Evolutionary conservation across 257 asterid species (phyloP).

Genomic region (Nicotiana benthamiana): DNA sequence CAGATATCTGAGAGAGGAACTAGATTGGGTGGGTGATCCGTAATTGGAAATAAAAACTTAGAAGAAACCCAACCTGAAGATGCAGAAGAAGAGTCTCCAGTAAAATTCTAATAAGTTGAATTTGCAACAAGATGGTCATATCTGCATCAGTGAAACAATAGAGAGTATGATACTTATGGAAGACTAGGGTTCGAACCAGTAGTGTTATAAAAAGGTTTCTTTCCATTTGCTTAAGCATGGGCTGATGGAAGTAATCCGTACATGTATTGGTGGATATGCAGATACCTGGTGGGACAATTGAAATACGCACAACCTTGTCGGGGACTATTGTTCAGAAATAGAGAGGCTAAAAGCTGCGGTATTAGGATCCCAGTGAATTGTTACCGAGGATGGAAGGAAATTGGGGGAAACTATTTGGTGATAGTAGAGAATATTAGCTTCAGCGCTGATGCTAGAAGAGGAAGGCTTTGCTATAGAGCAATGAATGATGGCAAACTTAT

Average conservation of each 20-base stretch:
- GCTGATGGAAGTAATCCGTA: not conserved
- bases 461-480: not conserved
- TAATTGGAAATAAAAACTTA: not conserved
- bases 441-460: not conserved
- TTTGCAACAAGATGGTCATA: not conserved
- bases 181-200: not conserved
- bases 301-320: not conserved
- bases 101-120: not conserved
- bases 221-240: not conserved
- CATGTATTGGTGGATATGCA: not conserved
- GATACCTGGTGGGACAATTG: not conserved
- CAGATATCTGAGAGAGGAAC: not conserved
- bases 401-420: not conserved
- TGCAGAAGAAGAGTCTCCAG: not conserved
- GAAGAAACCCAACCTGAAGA: not conserved
- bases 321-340: not conserved
- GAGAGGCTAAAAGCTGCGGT: not conserved
- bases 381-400: not conserved
- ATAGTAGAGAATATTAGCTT: not conserved
- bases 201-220: not conserved
- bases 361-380: not conserved
- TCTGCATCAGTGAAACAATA: not conserved
- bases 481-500: not conserved
- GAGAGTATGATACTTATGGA: not conserved
- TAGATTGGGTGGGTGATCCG: not conserved